Conservation (phyloP, 345 rosid genomes). For the Dimocarpus longan region DNA sequence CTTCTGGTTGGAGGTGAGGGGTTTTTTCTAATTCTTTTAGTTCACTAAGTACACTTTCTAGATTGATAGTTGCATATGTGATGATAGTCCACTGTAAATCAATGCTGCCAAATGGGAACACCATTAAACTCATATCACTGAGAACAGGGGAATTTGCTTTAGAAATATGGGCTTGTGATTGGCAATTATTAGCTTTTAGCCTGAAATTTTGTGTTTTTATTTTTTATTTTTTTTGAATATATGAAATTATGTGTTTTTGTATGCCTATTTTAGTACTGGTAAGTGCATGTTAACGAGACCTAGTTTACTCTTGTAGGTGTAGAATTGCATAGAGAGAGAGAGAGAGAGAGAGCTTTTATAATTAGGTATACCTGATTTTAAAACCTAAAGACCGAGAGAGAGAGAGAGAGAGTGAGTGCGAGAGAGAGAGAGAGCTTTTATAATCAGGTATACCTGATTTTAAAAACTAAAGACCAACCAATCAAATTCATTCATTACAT, state of each 20-base stretch:
- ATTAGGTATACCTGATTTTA: too few relatives aligned
- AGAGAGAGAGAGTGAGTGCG: too few relatives aligned
- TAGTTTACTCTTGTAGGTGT: neutral
- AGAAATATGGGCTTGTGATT: neutral
- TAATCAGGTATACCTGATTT: too few relatives aligned
- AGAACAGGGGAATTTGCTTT: neutral
- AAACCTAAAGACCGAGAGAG: too few relatives aligned
- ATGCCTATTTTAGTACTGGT: neutral
- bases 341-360: too few relatives aligned
- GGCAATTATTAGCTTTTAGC: neutral
- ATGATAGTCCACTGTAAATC: neutral
- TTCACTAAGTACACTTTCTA: neutral
- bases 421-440: too few relatives aligned
- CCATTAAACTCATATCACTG: neutral
- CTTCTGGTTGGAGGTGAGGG: slow-evolving; percentile 67
- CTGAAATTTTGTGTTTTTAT: too few relatives aligned
- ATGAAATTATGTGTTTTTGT: neutral
- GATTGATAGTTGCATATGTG: neutral
- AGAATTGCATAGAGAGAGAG: neutral
- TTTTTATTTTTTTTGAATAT: too few relatives aligned
- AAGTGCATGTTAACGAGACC: neutral
- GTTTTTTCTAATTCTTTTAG: slow-evolving; percentile 3
- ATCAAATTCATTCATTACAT: too few relatives aligned
- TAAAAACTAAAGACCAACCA: too few relatives aligned
- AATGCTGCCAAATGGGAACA: neutral